Evolutionary conservation across 768 basidiomycete species (phyloP).

Genomic region (Xerocomellus intermedius): DNA sequence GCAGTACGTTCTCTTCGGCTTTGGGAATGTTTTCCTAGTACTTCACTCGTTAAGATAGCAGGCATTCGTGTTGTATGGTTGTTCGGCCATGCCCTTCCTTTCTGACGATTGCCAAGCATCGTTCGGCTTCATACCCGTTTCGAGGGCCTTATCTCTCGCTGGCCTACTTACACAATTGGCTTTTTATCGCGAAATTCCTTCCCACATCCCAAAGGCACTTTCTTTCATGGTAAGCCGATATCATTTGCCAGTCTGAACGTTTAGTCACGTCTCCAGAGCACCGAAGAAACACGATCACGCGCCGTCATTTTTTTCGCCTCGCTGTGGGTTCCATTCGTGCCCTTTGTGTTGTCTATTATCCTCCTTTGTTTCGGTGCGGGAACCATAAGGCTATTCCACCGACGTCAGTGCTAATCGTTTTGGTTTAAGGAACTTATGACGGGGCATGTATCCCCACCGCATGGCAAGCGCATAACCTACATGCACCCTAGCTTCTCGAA

Average conservation of each 20-base stretch:
- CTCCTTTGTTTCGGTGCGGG: not conserved
- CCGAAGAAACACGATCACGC: not conserved
- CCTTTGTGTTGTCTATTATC: not conserved
- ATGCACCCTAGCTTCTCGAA: not conserved
- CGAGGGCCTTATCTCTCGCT: not conserved
- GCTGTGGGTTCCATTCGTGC: not conserved
- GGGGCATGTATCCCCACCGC: not conserved
- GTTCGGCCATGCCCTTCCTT: not conserved
- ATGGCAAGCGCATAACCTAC: not conserved
- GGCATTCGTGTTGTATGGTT: not conserved
- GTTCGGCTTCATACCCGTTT: not conserved
- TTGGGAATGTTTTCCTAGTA: not conserved
- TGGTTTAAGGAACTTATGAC: not conserved
- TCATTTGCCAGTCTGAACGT: too few species aligned
- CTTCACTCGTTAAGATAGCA: not conserved
- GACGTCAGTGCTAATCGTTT: not conserved
- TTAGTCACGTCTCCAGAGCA: not conserved
- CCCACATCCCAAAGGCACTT: not conserved
- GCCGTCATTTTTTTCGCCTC: not conserved
- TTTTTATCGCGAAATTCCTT: not conserved
- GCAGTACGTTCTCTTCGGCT: too few species aligned
- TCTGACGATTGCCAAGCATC: not conserved
- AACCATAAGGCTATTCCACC: not conserved
- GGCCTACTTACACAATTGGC: not conserved
- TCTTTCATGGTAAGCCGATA: not conserved